Evolutionary conservation across 441 rosid species (phyloP).

Genomic region (Biscutella laevigata): DNA sequence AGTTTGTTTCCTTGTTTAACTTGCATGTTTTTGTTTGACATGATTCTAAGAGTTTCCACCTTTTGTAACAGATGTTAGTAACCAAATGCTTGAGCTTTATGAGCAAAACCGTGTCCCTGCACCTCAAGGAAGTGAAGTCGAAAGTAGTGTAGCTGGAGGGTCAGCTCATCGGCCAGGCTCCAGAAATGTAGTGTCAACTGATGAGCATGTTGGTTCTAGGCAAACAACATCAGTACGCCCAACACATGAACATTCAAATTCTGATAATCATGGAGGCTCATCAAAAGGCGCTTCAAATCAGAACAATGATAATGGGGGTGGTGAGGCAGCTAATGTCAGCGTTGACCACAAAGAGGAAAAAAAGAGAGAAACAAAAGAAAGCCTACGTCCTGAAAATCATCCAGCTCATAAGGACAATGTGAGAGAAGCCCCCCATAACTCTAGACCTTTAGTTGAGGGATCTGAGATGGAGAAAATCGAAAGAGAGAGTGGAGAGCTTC

Average conservation of each 20-base stretch:
- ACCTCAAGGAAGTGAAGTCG: constrained; percentile 69
- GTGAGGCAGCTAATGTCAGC: constrained; percentile 53
- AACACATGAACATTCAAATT: constrained; percentile 36
- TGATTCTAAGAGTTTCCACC: not conserved
- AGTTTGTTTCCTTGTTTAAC: constrained; percentile 1
- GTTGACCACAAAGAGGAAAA: constrained; percentile 48
- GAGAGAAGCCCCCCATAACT: constrained; percentile 31
- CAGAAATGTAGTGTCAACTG: no score
- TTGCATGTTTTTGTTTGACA: not conserved
- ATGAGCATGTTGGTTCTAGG: constrained; percentile 38
- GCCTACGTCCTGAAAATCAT: constrained; percentile 28
- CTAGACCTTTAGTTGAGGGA: constrained; percentile 33
- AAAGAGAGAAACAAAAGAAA: constrained; percentile 45
- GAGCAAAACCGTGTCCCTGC: constrained; percentile 76
- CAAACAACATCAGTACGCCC: constrained; percentile 37
- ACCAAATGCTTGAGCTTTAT: constrained; percentile 90
- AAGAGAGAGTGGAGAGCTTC: constrained; percentile 31
- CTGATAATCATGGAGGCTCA: constrained; percentile 40
- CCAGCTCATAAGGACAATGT: constrained; percentile 25
- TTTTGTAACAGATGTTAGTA: constrained; percentile 71
- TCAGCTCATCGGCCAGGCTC: no score
- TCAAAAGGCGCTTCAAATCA: constrained; percentile 37
- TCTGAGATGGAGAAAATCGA: constrained; percentile 36
- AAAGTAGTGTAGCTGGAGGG: constrained; percentile 67
- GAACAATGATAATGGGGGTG: constrained; percentile 46